These are phyloP conservation scores for Aspergillus incahuasiensis DNA, from an alignment of 495 filamentous ascomycete species.

Conservation along the genomic window DNA sequence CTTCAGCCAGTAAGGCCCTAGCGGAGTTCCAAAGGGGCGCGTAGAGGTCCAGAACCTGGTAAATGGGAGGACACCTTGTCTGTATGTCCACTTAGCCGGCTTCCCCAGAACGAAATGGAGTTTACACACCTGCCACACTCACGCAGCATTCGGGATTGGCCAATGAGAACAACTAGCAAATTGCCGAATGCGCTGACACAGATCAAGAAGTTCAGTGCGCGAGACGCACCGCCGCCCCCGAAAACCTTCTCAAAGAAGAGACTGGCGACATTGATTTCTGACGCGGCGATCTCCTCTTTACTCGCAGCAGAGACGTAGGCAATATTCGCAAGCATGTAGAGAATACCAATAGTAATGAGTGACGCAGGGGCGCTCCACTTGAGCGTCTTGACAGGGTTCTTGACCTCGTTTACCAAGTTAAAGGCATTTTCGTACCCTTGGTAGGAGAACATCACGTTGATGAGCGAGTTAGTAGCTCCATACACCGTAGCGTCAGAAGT, in stretches of 20 bases:
- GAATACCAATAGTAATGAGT: conserved; percentile 43
- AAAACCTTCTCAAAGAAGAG: conserved; percentile 61
- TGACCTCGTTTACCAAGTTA: conserved; percentile 62
- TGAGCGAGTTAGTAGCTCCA: conserved; percentile 54
- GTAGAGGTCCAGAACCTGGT: conserved; percentile 61
- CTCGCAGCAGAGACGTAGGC: conserved; percentile 58
- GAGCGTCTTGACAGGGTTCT: conserved; percentile 57
- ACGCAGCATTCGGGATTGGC: conserved; percentile 53
- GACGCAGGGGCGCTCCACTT: conserved; percentile 47
- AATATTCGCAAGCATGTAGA: conserved; percentile 60
- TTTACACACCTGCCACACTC: conserved; percentile 48
- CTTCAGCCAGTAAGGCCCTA: conserved; percentile 55
- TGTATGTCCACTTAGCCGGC: conserved; percentile 15
- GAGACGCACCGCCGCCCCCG: conserved; percentile 44
- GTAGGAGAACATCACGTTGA: conserved; percentile 62
- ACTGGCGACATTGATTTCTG: conserved; percentile 51
- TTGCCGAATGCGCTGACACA: conserved; percentile 61
- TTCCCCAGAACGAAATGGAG: background rate
- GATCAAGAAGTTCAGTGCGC: conserved; percentile 57
- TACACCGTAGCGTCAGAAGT: conserved; percentile 45
- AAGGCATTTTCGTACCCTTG: conserved; percentile 59
- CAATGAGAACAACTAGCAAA: conserved; percentile 54
- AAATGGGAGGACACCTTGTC: conserved; percentile 63
- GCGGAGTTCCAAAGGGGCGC: conserved; percentile 56
- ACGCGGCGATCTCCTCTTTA: conserved; percentile 47